phyloP scores from a whole-genome alignment of 371 early-diverging fungal genomes.

The Phascolomyces articulosus region DNA sequence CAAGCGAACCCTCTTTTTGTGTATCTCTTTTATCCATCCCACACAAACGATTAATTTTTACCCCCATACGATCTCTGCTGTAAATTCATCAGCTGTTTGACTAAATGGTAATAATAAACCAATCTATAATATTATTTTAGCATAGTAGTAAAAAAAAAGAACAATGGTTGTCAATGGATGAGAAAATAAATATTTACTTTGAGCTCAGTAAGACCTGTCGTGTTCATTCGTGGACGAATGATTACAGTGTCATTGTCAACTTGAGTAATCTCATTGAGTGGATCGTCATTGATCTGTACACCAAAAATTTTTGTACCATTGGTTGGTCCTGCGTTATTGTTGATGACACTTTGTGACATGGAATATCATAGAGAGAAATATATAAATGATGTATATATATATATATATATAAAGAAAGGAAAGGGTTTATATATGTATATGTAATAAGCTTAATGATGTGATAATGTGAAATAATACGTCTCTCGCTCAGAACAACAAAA shows the following conservation, averaged over 20 bases:
- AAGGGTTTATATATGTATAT: too few species aligned
- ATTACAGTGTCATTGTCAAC: conserved; percentile 43
- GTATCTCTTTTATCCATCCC: not conserved
- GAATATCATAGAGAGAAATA: conserved; percentile 8
- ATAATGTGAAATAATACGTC: too few species aligned
- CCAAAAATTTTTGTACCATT: conserved; percentile 35
- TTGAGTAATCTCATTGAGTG: conserved; percentile 37
- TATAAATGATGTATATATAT: too few species aligned
- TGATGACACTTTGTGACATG: conserved; percentile 16
- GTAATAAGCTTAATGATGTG: too few species aligned
- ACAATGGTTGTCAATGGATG: not conserved
- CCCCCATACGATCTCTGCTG: conserved; percentile 56
- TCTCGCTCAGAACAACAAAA: not conserved
- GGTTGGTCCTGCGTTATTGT: conserved; percentile 2
- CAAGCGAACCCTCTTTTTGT: conserved; percentile 1
- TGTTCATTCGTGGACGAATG: conserved; percentile 42
- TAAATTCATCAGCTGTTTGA: conserved; percentile 43
- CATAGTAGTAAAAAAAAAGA: not conserved
- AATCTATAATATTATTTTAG: conserved; percentile 35
- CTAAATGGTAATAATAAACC: conserved; percentile 51
- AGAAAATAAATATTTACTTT: conserved; percentile 25
- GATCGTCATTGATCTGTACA: conserved; percentile 29
- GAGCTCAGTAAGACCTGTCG: conserved; percentile 36
- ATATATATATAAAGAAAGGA: not conserved
- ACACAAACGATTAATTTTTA: conserved; percentile 17